Base-by-base conservation (phyloP, 2,329 filamentous ascomycete species). In the Penicillium sp. region DNA sequence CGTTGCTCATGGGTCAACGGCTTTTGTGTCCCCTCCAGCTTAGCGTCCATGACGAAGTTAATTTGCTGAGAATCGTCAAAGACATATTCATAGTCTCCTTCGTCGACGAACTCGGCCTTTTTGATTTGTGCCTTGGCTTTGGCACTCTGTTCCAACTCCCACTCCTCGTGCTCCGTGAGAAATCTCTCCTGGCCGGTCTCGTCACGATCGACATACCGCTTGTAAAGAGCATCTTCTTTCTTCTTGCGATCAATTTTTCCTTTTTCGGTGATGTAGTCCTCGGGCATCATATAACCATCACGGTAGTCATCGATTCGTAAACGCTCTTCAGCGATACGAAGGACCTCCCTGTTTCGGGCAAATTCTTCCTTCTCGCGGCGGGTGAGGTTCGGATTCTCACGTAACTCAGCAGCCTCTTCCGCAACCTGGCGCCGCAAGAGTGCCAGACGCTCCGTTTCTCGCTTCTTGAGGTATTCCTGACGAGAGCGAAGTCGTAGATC, bases 261-360 rank as follows among this genome's bases (percentile, higher is more conserved):
- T 67, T 91, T 90, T 62, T 94, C 89, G 0, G 87, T 95, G 47
- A 95, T 91, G 60, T 95, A 95, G 62, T 96, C 89, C 50, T 96
- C 90, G 0, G 91, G 93, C 71, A 98, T 83, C 51, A 84, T 78
- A 67, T 97, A 98, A 2, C 91, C 91, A 69, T 96, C 90, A 14
- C 84, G 79, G 63, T 95, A 83, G 53, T 97, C 91, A 60, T 97
- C 90, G 49, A 98, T 94, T 29, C 80, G 79, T 39, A 91, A 72
- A 15, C 91, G 78, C 62, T 94, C 88, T 67, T 96, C 87, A 1
- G 88, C 87, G 28, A 95, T 73, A 23, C 83, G 77, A 28, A 95
- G 68, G 17, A 90, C 75, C 65, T 97, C 87, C 31, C 87, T 75
- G 59, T 97, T 97, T 59, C 87, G 84, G 2, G 84, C 84, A 62